Percentiles rank a stretch among this genome's conserved stretches.
Evolutionary conservation across 192 early-diverging fungal species (phyloP).

Genomic region (Thamnidium elegans): DNA sequence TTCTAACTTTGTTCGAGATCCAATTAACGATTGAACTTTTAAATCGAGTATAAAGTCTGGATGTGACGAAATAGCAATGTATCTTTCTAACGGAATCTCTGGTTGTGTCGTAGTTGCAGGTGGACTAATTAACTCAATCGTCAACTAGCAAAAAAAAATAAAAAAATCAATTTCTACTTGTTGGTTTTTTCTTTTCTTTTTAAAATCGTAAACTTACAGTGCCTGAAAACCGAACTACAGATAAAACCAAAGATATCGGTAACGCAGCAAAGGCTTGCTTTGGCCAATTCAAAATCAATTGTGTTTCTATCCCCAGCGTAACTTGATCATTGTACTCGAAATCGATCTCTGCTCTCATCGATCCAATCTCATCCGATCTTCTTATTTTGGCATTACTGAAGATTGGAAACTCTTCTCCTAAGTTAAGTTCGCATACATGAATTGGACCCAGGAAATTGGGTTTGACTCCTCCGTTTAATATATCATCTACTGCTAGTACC

Average conservation of each 20-base stretch:
- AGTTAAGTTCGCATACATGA: conserved; percentile 52
- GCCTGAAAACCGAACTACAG: conserved; percentile 86
- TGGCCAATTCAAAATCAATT: conserved; percentile 95
- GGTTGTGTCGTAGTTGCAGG: conserved; percentile 28
- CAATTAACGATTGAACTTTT: conserved; percentile 85
- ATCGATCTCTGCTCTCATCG: conserved; percentile 37
- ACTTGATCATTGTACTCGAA: conserved; percentile 89
- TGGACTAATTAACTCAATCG: conserved; percentile 34
- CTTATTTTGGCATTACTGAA: conserved; percentile 55
- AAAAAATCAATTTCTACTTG: no score
- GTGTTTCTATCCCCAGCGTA: conserved; percentile 90
- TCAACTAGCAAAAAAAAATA: conserved; percentile 57
- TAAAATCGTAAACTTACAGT: conserved; percentile 61
- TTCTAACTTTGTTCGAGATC: conserved; percentile 95
- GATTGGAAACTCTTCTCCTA: conserved; percentile 58
- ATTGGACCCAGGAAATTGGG: conserved; percentile 70
- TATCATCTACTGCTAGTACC: conserved; percentile 61
- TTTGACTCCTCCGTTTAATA: conserved; percentile 62
- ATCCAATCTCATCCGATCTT: conserved; percentile 48
- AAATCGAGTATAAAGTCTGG: conserved; percentile 83
- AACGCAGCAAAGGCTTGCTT: conserved; percentile 82
- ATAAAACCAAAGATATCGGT: conserved; percentile 84
- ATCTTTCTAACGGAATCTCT: conserved; percentile 39
- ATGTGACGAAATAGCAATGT: conserved; percentile 52
- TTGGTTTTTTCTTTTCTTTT: no score